Percentiles rank a stretch among this genome's conserved stretches.
phyloP scores from a whole-genome alignment of 139 green algal genomes.

The Diplosphaera chodatii region DNA sequence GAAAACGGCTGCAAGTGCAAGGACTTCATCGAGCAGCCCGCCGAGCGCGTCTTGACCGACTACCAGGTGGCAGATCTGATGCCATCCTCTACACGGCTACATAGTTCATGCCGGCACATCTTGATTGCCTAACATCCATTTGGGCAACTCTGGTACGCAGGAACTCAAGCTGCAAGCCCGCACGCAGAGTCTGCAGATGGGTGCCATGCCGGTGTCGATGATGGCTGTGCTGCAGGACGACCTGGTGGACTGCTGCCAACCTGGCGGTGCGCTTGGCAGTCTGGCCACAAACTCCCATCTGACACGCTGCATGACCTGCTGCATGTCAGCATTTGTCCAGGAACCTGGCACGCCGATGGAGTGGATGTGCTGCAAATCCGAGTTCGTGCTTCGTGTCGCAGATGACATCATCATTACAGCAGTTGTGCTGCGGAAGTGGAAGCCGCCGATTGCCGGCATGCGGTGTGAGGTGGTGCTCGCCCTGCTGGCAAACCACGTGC shows the following conservation, averaged over 20 bases:
- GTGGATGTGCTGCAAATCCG: no score
- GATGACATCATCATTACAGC: slow-evolving; percentile 80
- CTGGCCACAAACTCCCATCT: no score
- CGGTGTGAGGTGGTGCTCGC: slow-evolving; percentile 64
- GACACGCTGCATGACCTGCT: no score
- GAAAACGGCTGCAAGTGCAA: slow-evolving; percentile 38
- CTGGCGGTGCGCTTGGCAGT: slow-evolving; percentile 45
- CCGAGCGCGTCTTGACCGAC: slow-evolving; percentile 26
- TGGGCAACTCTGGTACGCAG: no score
- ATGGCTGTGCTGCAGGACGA: slow-evolving; percentile 75
- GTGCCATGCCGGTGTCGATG: slow-evolving; percentile 51
- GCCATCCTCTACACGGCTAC: no score
- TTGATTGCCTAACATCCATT: no score
- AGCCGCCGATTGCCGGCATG: slow-evolving; percentile 30
- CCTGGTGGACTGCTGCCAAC: slow-evolving; percentile 61
- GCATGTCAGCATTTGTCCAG: no score
- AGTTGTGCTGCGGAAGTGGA: slow-evolving; percentile 59
- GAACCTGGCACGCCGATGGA: no score
- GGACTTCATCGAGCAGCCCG: slow-evolving; percentile 49
- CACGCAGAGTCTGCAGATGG: slow-evolving; percentile 45
- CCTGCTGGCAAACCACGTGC: slow-evolving; percentile 24
- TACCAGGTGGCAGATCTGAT: no score
- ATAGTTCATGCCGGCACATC: no score
- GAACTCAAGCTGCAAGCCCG: slow-evolving; percentile 72
- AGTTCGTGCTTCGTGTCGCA: no score